Evolutionary conservation across 2,329 filamentous ascomycete species (phyloP).

Genomic region (Fusarium xylarioides): DNA sequence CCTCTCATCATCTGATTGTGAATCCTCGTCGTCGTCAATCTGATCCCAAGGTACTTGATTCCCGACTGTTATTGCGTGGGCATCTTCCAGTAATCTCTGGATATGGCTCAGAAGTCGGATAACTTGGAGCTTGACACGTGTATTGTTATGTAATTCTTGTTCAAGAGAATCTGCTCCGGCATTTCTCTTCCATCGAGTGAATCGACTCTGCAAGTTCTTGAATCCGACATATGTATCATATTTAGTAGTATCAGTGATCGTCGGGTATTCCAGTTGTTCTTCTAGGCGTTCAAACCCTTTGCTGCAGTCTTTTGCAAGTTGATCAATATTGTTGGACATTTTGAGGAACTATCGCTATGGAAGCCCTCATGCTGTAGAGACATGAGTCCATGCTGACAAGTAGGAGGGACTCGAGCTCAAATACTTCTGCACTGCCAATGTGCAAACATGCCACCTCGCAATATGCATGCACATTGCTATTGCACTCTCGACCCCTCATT

Average conservation of each 20-base stretch:
- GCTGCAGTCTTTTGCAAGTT: neutral
- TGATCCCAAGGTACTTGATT: neutral
- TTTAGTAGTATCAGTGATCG: fast-evolving
- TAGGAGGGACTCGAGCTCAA: too few species aligned
- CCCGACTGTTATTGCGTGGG: neutral
- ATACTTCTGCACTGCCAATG: neutral
- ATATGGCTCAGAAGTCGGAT: neutral
- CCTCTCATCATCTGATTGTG: neutral
- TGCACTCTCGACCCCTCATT: neutral
- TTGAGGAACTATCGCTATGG: too few species aligned
- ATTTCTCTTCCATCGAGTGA: neutral
- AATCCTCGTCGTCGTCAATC: neutral
- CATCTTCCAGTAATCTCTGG: neutral
- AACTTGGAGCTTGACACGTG: neutral
- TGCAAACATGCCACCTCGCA: neutral
- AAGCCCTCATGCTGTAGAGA: neutral
- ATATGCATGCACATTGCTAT: neutral
- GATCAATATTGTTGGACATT: neutral
- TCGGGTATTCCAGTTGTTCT: too few species aligned
- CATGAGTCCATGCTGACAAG: neutral
- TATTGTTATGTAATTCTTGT: fast-evolving
- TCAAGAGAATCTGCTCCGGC: neutral
- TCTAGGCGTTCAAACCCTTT: neutral
- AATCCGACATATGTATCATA: fast-evolving
- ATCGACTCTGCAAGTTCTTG: neutral